These are phyloP conservation scores for Lodderomyces beijingensis DNA, from an alignment of 1,139 yeast species.

Conservation along the genomic window DNA sequence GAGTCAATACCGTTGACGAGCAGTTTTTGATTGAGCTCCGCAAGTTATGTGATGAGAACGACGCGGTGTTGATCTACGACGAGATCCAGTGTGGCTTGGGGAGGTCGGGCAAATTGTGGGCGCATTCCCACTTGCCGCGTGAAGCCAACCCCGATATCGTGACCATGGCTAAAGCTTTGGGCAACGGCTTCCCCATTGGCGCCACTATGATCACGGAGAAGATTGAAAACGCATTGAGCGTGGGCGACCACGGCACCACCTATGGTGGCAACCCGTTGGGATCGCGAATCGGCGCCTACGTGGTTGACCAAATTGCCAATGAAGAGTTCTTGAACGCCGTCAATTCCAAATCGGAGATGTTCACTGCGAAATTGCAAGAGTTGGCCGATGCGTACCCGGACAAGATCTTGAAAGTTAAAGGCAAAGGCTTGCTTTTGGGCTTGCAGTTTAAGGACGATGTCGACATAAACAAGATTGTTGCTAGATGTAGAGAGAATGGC, in stretches of 20 bases:
- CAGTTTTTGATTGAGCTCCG: slow-evolving; percentile 67
- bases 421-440: slow-evolving; percentile 85
- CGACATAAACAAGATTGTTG: slow-evolving; percentile 63
- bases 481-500: slow-evolving; percentile 72
- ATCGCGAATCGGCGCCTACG: slow-evolving; percentile 73
- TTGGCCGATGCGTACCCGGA: slow-evolving; percentile 52
- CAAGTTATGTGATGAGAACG: slow-evolving; percentile 61
- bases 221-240: slow-evolving; percentile 66
- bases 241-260: slow-evolving; percentile 97
- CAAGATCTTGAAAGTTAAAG: slow-evolving; percentile 66
- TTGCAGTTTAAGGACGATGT: slow-evolving; percentile 57
- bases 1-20: slow-evolving; percentile 63
- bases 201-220: slow-evolving; percentile 84
- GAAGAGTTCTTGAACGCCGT: slow-evolving; percentile 60
- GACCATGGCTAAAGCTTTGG: slow-evolving; percentile 93
- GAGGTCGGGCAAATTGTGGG: slow-evolving; percentile 91
- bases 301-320: slow-evolving; percentile 62
- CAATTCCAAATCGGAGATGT: slow-evolving; percentile 49
- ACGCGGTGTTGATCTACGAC: slow-evolving; percentile 80
- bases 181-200: slow-evolving; percentile 97
- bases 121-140: slow-evolving; percentile 67
- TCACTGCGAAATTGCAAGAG: slow-evolving; percentile 46
- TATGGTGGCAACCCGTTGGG: slow-evolving; percentile 97
- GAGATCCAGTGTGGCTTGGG: slow-evolving; percentile 98
- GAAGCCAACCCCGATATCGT: slow-evolving; percentile 91